Conservation (phyloP, 805 yeast species). For the Ogataea parapolymorpha region DNA sequence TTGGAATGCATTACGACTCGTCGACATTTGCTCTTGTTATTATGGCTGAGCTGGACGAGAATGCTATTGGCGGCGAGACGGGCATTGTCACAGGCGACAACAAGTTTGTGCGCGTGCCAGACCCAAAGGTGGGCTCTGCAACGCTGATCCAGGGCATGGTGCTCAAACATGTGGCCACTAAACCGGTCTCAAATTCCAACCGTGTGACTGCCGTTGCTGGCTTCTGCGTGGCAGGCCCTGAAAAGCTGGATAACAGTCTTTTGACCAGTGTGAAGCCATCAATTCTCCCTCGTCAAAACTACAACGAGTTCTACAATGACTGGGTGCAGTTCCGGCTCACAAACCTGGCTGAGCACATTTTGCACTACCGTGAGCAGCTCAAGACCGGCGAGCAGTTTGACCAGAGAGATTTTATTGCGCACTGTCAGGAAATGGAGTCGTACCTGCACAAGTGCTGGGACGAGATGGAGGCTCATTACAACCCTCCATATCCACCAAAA, state of each 20-base stretch:
- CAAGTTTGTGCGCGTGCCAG: slow-evolving; percentile 29
- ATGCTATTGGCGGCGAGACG: slow-evolving; percentile 51
- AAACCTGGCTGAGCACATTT: slow-evolving; percentile 27
- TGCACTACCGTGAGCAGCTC: slow-evolving; percentile 21
- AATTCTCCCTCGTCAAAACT: slow-evolving; percentile 31
- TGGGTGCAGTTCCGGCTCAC: slow-evolving; percentile 33
- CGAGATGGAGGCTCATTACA: slow-evolving; percentile 32
- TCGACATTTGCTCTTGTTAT: slow-evolving; percentile 47
- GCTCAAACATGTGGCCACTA: slow-evolving; percentile 45
- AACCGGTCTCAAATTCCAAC: slow-evolving; percentile 37
- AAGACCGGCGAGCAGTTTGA: slow-evolving; percentile 25
- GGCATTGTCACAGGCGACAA: slow-evolving; percentile 43
- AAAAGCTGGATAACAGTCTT: slow-evolving; percentile 29
- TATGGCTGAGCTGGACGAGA: slow-evolving; percentile 45
- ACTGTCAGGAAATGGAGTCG: slow-evolving; percentile 29
- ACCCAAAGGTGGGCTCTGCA: slow-evolving; percentile 44
- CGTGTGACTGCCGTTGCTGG: slow-evolving; percentile 33
- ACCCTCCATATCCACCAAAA: slow-evolving; percentile 28
- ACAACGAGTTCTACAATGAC: slow-evolving; percentile 33
- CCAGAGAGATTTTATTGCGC: slow-evolving; percentile 26
- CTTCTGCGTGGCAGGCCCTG: slow-evolving; percentile 28
- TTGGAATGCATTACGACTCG: slow-evolving; percentile 47
- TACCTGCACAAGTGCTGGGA: slow-evolving; percentile 30
- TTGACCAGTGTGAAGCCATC: slow-evolving; percentile 32
- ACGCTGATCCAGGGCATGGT: slow-evolving; percentile 46